A percentile compares a stretch with the other conserved stretches of the same genome.
These are phyloP conservation scores for Ophiostoma perfectum DNA, from an alignment of 2,329 filamentous ascomycete species.

Conservation along the genomic window DNA sequence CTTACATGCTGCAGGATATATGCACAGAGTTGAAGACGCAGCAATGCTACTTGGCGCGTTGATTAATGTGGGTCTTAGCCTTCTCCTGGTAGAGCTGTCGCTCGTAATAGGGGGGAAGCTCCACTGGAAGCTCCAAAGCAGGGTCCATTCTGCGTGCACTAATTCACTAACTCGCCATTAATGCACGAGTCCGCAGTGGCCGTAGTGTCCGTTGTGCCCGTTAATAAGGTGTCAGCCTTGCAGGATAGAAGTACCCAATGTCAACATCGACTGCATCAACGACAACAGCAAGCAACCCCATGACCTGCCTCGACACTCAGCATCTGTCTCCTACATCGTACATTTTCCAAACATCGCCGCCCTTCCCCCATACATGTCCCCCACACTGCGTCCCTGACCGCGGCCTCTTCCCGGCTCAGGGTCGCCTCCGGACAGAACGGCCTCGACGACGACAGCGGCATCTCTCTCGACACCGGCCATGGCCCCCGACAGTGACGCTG, in stretches of 20 bases:
- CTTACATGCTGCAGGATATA: neutral
- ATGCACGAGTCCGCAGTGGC: neutral
- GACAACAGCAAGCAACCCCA: no score
- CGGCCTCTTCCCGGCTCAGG: slow-evolving; percentile 9
- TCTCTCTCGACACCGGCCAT: neutral
- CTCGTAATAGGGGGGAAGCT: neutral
- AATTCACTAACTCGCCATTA: neutral
- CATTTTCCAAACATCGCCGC: neutral
- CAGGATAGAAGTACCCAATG: neutral
- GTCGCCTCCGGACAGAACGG: neutral
- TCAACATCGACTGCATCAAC: neutral
- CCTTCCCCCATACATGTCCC: slow-evolving; percentile 14
- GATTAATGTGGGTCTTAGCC: neutral
- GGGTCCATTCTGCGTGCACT: no score
- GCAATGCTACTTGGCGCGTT: neutral
- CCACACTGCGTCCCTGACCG: slow-evolving; percentile 12
- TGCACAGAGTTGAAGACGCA: neutral
- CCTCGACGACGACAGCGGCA: neutral
- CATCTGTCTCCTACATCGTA: no score
- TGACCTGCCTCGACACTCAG: neutral
- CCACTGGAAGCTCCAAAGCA: neutral
- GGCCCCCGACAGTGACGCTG: slow-evolving; percentile 30
- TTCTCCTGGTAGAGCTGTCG: neutral
- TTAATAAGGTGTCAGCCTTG: slow-evolving; percentile 5
- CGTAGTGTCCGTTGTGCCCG: neutral